Conservation (phyloP, 2,329 filamentous ascomycete species). For the Eutypa lata region DNA sequence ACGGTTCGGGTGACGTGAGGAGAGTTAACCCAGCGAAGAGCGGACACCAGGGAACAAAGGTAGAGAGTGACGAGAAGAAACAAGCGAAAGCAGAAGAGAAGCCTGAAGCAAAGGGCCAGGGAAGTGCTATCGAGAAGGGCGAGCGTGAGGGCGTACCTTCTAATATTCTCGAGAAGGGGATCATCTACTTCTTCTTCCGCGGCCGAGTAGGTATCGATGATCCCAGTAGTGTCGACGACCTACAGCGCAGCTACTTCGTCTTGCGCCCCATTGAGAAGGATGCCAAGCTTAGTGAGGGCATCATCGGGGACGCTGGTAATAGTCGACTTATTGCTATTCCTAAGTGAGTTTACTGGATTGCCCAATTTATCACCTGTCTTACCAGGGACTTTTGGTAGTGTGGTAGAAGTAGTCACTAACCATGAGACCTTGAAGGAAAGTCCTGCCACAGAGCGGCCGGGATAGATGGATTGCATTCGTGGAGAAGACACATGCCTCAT, state of each 20-base stretch:
- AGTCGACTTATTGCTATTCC: constrained; percentile 74
- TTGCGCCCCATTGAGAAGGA: constrained; percentile 69
- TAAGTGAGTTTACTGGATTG: constrained; percentile 44
- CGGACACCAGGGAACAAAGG: constrained; percentile 28
- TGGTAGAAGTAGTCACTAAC: neutral
- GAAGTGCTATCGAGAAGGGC: constrained; percentile 26
- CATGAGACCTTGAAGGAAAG: constrained; percentile 46
- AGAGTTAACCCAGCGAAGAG: constrained; percentile 3
- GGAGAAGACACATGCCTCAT: constrained; percentile 65
- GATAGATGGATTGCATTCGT: constrained; percentile 82
- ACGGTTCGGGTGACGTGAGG: constrained; percentile 13
- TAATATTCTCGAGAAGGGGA: constrained; percentile 76
- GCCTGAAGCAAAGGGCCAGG: constrained; percentile 14
- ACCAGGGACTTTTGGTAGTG: too few species aligned
- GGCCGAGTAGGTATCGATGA: constrained; percentile 71
- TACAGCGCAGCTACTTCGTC: constrained; percentile 76
- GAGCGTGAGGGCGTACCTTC: constrained; percentile 38
- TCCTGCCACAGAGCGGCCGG: constrained; percentile 63
- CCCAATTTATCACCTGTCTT: neutral
- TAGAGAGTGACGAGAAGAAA: constrained; percentile 45
- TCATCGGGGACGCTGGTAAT: constrained; percentile 51
- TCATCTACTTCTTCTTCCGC: constrained; percentile 89
- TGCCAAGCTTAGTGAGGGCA: constrained; percentile 59
- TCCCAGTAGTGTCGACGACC: constrained; percentile 65
- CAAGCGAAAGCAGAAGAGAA: constrained; percentile 33